Evolutionary conservation across 768 basidiomycete species (phyloP).

Genomic region (Tephrocybe sp.): DNA sequence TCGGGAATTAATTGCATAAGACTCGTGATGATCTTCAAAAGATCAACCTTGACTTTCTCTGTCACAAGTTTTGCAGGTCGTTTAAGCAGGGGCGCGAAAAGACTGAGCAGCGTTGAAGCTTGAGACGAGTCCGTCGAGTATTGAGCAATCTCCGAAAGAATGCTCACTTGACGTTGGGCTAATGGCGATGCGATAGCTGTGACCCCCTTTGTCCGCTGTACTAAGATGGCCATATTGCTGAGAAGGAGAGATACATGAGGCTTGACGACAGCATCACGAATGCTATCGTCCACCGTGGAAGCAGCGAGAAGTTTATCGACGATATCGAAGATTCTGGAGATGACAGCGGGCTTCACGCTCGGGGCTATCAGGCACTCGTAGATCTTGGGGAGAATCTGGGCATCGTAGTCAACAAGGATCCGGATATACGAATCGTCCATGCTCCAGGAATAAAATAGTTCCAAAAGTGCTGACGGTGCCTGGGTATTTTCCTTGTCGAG

Average conservation of each 20-base stretch:
- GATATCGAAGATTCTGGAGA: constrained; percentile 81
- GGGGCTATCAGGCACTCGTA: constrained; percentile 79
- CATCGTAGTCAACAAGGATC: constrained; percentile 70
- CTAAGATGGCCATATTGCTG: constrained; percentile 63
- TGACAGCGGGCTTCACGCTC: constrained; percentile 84
- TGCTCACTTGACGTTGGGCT: constrained; percentile 75
- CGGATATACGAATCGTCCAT: constrained; percentile 49
- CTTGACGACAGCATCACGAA: constrained; percentile 55
- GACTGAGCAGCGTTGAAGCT: constrained; percentile 64
- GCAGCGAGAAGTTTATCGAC: constrained; percentile 65
- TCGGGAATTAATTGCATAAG: constrained; percentile 68
- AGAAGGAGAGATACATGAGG: constrained; percentile 74
- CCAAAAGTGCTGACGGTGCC: constrained; percentile 83
- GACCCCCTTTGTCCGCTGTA: constrained; percentile 57
- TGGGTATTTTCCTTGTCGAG: constrained; percentile 88
- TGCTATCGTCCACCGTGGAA: constrained; percentile 46
- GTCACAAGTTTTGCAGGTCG: constrained; percentile 72
- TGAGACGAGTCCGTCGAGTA: constrained; percentile 69
- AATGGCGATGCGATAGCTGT: constrained; percentile 56
- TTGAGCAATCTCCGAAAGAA: constrained; percentile 77
- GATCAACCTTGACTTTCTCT: constrained; percentile 82
- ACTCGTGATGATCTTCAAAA: constrained; percentile 68
- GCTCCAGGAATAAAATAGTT: constrained; percentile 82
- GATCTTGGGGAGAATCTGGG: constrained; percentile 66
- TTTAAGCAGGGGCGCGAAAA: constrained; percentile 80